Evolutionary conservation across 495 filamentous ascomycete species (phyloP), one percentile per base, ranked within the genome.

Genomic region (Talaromyces wortmannii): DNA sequence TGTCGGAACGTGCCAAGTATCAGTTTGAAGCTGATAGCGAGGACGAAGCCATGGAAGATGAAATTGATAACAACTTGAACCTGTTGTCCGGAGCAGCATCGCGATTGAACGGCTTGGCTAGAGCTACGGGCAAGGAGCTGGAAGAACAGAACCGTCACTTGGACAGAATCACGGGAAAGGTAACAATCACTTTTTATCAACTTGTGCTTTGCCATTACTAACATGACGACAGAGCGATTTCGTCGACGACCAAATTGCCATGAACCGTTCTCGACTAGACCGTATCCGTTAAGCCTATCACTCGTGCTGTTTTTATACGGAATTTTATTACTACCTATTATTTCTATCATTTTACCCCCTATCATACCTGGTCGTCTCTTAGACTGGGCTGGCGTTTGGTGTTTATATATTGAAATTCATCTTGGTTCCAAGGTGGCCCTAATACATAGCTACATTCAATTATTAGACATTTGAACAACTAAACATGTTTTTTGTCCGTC

Each of bases 1-100:
- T 88, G 13, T 81, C 83, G 8, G 87, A 91, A 63, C 71, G 87
- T 40, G 75, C 80, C 7, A 90, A 89, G 68, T 92, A 86, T 56
- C 88, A 90, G 58, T 94, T 91, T 65, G 82, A 89, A 66, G 85
- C 83, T 10, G 86, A 91, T 62, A 83, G 81, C 36, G 84, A 88
- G 55, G 86, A 91, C 51, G 88, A 91, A 33, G 80, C 80, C 48
- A 83, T 88, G 79, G 89, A 95, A 63, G 76, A 82, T 47, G 76
- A 87, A 64, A 89, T 91, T 58, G 83, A 89, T 45, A 68, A 76
- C 48, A 85, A 84, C 61, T 60, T 89, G 60, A 78, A 85, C 63
- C 69, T 80, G 43, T 67, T 87, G n/a, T 64, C 79, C 40, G 73
- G 77, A 43, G 81, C 80, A 43, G 84, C 84, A 15, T 75, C 79